A percentile compares a stretch with the other conserved stretches of the same genome.
Conservation (phyloP, 495 filamentous ascomycete genomes). For the Podospora bellae-mahoneyi region DNA sequence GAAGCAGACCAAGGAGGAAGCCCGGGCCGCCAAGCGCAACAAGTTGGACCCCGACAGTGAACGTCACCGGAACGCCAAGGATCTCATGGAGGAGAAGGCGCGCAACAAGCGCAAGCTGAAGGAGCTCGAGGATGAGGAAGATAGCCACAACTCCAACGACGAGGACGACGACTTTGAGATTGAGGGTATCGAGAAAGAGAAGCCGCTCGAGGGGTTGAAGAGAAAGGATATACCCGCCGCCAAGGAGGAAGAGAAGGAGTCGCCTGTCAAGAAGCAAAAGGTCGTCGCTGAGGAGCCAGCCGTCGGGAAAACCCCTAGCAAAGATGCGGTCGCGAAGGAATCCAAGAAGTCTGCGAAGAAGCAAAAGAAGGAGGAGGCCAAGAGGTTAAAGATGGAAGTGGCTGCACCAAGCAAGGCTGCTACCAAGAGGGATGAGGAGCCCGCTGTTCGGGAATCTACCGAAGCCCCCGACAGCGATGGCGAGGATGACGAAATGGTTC, state of each 20-base stretch:
- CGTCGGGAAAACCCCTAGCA: slow-evolving; percentile 23
- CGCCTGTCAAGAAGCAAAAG: slow-evolving; percentile 44
- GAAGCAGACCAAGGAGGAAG: slow-evolving; percentile 83
- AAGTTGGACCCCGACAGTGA: slow-evolving; percentile 83
- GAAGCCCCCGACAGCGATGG: slow-evolving; percentile 20
- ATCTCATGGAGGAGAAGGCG: slow-evolving; percentile 80
- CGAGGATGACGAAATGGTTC: slow-evolving; percentile 28
- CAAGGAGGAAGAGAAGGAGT: slow-evolving; percentile 45
- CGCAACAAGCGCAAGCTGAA: slow-evolving; percentile 59
- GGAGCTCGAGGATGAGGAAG: slow-evolving; percentile 31
- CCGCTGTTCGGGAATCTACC: slow-evolving; percentile 19
- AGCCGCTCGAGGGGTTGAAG: slow-evolving; percentile 52
- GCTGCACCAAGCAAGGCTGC: slow-evolving; percentile 12
- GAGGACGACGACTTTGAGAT: slow-evolving; percentile 39
- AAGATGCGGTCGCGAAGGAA: slow-evolving; percentile 32
- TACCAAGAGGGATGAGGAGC: slow-evolving; percentile 11
- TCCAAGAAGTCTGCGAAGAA: slow-evolving; percentile 30
- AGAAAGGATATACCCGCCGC: slow-evolving; percentile 40
- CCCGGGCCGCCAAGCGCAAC: slow-evolving; percentile 68
- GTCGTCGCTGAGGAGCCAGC: slow-evolving; percentile 30
- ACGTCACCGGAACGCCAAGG: slow-evolving; percentile 68
- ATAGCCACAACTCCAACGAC: slow-evolving; percentile 33
- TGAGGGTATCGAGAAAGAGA: slow-evolving; percentile 49
- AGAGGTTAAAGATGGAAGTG: slow-evolving; percentile 23
- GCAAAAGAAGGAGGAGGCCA: slow-evolving; percentile 25